Conservation (phyloP, 2,329 filamentous ascomycete genomes). For the Aspergillus jensenii region DNA sequence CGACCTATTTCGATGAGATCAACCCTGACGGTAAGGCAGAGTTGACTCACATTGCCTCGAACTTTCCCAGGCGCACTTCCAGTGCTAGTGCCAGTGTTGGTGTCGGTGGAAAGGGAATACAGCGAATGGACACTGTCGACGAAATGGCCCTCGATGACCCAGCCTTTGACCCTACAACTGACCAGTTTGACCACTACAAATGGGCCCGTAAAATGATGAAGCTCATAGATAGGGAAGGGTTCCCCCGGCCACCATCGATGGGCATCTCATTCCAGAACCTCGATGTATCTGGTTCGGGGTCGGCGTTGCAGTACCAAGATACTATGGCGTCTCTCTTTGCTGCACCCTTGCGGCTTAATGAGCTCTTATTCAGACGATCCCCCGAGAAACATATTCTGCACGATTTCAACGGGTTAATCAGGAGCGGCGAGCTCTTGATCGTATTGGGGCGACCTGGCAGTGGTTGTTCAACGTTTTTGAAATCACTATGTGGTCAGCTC, state of each 20-base stretch:
- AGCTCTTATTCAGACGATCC: conserved; percentile 52
- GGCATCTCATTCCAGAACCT: conserved; percentile 66
- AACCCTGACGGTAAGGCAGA: conserved; percentile 26
- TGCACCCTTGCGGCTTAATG: conserved; percentile 57
- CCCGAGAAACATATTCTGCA: conserved; percentile 56
- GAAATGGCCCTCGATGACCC: conserved; percentile 48
- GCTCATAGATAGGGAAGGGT: conserved; percentile 55
- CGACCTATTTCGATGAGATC: conserved; percentile 26
- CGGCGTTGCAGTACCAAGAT: conserved; percentile 66
- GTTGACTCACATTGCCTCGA: conserved; percentile 29
- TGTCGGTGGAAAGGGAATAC: conserved; percentile 18
- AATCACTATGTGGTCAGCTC: conserved; percentile 78
- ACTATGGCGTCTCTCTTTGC: conserved; percentile 62
- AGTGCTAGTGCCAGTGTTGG: not conserved
- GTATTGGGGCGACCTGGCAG: conserved; percentile 43
- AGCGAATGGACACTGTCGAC: conserved; percentile 35
- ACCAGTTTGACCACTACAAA: conserved; percentile 55
- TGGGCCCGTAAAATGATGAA: conserved; percentile 52
- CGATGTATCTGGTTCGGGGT: conserved; percentile 65
- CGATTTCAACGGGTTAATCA: conserved; percentile 54
- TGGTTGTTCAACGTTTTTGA: conserved; percentile 77
- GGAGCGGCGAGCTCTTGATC: conserved; percentile 48
- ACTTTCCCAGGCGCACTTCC: conserved; percentile 26
- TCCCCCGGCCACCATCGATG: conserved; percentile 52
- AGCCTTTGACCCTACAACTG: conserved; percentile 52